phyloP scores from a whole-genome alignment of 305 asterid genomes.

The Salvia sclarea region DNA sequence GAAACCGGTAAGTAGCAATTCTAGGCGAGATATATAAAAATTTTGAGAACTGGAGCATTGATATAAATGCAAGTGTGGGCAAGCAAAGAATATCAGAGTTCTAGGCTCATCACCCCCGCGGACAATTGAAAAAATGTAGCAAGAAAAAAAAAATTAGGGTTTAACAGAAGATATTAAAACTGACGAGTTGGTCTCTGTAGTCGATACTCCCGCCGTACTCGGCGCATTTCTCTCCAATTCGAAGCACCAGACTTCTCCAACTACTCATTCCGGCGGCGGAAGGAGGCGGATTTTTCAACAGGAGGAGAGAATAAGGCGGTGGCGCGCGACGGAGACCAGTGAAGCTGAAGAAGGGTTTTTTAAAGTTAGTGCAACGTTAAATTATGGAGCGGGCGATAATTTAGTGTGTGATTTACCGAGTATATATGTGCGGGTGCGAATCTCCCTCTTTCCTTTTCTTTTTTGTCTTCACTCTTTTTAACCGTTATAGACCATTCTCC shows the following conservation, averaged over 20 bases:
- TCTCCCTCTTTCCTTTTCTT: no score
- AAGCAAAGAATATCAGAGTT: background rate
- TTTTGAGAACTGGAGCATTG: background rate
- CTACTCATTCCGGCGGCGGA: constrained; percentile 60
- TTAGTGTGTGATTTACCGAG: no score
- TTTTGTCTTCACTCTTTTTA: no score
- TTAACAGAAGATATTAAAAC: constrained; percentile 30
- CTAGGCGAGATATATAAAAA: background rate
- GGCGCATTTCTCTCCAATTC: constrained; percentile 83
- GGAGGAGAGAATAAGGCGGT: background rate
- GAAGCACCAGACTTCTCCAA: constrained; percentile 74
- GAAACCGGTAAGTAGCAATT: background rate
- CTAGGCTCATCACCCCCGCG: background rate
- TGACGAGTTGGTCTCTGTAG: constrained; percentile 83
- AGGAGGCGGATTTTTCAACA: background rate
- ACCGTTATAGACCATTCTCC: no score
- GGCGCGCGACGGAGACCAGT: constrained; percentile 28
- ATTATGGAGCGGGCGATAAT: background rate
- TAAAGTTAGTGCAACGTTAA: constrained; percentile 22
- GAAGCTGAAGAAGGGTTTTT: constrained; percentile 30
- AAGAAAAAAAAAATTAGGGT: constrained; percentile 36
- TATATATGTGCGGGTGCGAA: no score
- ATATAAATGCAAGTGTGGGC: background rate
- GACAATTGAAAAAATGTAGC: background rate
- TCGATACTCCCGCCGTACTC: constrained; percentile 86